phyloP scores from a whole-genome alignment of 495 filamentous ascomycete species.

The Podospora pseudoanserina region DNA sequence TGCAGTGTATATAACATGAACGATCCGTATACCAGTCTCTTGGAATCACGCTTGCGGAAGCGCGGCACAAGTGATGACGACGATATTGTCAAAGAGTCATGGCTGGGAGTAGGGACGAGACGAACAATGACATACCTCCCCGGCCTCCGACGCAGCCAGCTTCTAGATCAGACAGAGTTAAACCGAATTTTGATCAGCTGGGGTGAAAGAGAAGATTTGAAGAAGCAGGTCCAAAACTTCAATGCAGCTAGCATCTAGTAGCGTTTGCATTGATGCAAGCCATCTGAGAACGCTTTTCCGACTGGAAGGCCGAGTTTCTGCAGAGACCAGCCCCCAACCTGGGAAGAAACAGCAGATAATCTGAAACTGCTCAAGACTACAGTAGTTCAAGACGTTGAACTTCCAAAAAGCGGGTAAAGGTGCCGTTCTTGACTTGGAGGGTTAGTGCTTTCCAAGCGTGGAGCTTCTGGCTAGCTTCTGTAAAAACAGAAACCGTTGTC shows the following conservation, averaged over 20 bases:
- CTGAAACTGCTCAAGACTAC: neutral
- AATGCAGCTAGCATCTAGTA: neutral
- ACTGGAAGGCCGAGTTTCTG: neutral
- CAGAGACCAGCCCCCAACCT: neutral
- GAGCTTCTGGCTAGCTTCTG: neutral
- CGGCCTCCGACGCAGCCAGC: neutral
- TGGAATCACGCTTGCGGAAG: neutral
- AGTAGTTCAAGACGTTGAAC: neutral
- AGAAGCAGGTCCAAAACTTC: too few species aligned
- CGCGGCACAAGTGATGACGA: neutral
- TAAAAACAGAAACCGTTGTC: neutral
- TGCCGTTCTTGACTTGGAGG: neutral
- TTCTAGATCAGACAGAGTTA: neutral
- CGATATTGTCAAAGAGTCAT: neutral
- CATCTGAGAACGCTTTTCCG: neutral
- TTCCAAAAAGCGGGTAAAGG: neutral
- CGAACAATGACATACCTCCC: neutral
- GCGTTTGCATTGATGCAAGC: neutral
- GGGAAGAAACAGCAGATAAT: neutral
- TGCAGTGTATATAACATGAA: neutral
- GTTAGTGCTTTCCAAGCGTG: neutral
- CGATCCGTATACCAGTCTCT: neutral
- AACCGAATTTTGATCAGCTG: too few species aligned
- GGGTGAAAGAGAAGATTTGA: too few species aligned
- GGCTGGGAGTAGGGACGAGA: neutral